Evolutionary conservation across 352 stramenopile genomes (phyloP).

Genomic region (Globisporangium irregulare): DNA sequence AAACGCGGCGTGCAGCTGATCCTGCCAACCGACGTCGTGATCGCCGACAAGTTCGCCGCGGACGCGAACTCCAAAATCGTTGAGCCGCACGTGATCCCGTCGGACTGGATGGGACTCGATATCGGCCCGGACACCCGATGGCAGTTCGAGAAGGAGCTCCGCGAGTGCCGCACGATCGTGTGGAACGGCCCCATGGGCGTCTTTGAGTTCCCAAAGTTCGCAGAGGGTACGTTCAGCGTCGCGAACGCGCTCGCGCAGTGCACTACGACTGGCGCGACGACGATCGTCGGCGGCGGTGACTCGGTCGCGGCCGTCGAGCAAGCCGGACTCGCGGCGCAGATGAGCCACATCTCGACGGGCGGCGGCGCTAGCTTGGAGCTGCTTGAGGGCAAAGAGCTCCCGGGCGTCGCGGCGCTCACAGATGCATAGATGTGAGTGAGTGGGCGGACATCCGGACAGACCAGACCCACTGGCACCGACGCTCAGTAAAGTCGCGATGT

Average conservation of each 20-base stretch:
- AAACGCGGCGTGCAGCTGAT: constrained; percentile 87
- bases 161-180: constrained; percentile 91
- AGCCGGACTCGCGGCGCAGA: constrained; percentile 86
- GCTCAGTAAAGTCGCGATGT: background rate
- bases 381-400: constrained; percentile 97
- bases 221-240: constrained; percentile 92
- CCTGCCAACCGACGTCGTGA: constrained; percentile 92
- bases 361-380: constrained; percentile 98
- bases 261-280: constrained; percentile 77
- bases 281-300: constrained; percentile 94
- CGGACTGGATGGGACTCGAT: constrained; percentile 96
- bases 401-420: constrained; percentile 94
- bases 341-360: constrained; percentile 98
- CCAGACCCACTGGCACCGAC: background rate
- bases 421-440: constrained; percentile 27
- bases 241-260: constrained; percentile 90
- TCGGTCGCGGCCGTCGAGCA: constrained; percentile 95
- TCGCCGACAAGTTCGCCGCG: constrained; percentile 88
- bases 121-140: constrained; percentile 60
- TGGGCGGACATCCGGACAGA: background rate
- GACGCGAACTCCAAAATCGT: constrained; percentile 64
- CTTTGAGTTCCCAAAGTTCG: constrained; percentile 97
- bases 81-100: constrained; percentile 84
- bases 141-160: constrained; percentile 81
- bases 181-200: constrained; percentile 97